A percentile compares a stretch with the other conserved stretches of the same genome.
phyloP scores from a whole-genome alignment of 2,329 filamentous ascomycete species.

The Alternaria triticina region DNA sequence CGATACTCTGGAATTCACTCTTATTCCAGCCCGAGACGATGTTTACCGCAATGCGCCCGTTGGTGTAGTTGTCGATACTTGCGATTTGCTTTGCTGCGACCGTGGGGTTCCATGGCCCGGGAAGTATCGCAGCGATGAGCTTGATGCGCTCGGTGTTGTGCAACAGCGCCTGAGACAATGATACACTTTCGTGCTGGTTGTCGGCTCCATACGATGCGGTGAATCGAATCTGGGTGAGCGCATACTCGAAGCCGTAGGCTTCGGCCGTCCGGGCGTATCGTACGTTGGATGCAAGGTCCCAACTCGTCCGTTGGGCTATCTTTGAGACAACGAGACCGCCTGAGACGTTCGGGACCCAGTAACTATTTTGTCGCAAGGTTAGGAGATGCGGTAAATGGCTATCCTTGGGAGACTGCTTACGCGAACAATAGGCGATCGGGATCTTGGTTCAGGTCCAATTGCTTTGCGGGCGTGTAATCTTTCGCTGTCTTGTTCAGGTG shows the following conservation, averaged over 20 bases:
- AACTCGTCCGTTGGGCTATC: slow-evolving; percentile 57
- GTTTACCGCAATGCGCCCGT: slow-evolving; percentile 61
- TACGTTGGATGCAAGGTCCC: slow-evolving; percentile 58
- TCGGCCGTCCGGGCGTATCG: slow-evolving; percentile 59
- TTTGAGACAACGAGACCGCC: slow-evolving; percentile 61
- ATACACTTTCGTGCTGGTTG: slow-evolving; percentile 60
- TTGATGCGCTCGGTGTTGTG: slow-evolving; percentile 57
- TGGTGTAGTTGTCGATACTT: slow-evolving; percentile 59
- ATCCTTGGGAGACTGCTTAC: slow-evolving; percentile 12
- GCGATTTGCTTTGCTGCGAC: slow-evolving; percentile 62
- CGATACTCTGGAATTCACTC: slow-evolving; percentile 59
- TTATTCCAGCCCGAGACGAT: slow-evolving; percentile 63
- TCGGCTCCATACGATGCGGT: slow-evolving; percentile 58
- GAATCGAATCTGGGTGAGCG: slow-evolving; percentile 60
- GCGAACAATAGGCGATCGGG: slow-evolving; percentile 56
- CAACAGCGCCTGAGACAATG: slow-evolving; percentile 58
- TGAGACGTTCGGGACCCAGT: slow-evolving; percentile 63
- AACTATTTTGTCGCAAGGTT: slow-evolving; percentile 35
- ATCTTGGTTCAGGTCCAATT: slow-evolving; percentile 50
- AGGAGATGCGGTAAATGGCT: not conserved
- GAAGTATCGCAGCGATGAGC: slow-evolving; percentile 59
- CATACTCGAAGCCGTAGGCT: slow-evolving; percentile 58
- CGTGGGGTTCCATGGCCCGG: slow-evolving; percentile 47
- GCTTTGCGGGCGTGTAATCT: slow-evolving; percentile 30
- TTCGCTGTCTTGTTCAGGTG: not conserved